Evolutionary conservation across 345 rosid genomes (phyloP), one percentile per base, ranked within the genome.

Genomic region (Hibiscus syriacus): DNA sequence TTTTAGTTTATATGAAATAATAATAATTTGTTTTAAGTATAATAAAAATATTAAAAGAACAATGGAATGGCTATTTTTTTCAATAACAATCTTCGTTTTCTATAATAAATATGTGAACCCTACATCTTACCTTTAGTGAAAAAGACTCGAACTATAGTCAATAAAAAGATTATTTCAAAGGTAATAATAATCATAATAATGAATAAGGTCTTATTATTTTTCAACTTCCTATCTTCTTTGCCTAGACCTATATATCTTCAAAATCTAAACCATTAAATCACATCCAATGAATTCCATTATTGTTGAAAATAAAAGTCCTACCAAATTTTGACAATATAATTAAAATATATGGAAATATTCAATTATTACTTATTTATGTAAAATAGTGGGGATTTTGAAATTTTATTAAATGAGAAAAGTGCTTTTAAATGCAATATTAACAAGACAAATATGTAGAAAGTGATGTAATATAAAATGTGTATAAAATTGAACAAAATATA

Each of bases 41-140:
- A n/a, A n/a, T n/a, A n/a, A n/a, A n/a, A n/a, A n/a, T n/a, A n/a
- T n/a, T n/a, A n/a, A n/a, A n/a, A n/a, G n/a, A n/a, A n/a, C n/a
- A n/a, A n/a, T n/a, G n/a, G n/a, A n/a, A n/a, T n/a, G n/a, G n/a
- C n/a, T n/a, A n/a, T n/a, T n/a, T n/a, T n/a, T n/a, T n/a, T n/a
- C n/a, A n/a, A n/a, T n/a, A n/a, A n/a, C n/a, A n/a, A 30, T 30
- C 34, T 30, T 30, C 3, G 5, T 30, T 30, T 30, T 30, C 34
- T 30, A 6, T 17, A 17, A 38, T 19, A 58, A 59, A 22, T 19
- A 49, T 27, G 59, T 38, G 26, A 39, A 19, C 50, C 43, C 32
- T 54, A 43, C 63, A 49, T 43, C 38, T 29, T 9, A 48, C 57
- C 62, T 48, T 29, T 29, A 12, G 9, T 57, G 73, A 74, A 64